A percentile compares a stretch with the other conserved stretches of the same genome.
Evolutionary conservation across 2,329 filamentous ascomycete genomes (phyloP).

Genomic region (Xylaria sp.): DNA sequence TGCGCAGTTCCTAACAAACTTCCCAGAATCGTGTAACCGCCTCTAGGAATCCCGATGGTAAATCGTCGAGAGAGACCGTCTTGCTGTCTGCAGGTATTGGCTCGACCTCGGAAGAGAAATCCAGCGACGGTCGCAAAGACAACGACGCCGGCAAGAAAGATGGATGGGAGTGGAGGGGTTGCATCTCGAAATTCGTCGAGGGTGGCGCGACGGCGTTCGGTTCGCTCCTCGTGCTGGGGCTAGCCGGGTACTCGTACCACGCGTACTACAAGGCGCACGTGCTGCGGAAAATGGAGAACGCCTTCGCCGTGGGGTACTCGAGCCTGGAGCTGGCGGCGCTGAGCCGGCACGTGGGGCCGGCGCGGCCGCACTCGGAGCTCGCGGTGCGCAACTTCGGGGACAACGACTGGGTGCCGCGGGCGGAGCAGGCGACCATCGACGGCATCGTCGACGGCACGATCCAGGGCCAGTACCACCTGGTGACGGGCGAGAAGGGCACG

Average conservation of each 20-base stretch:
- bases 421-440: conserved; percentile 82
- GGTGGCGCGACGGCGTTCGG: conserved; percentile 35
- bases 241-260: conserved; percentile 78
- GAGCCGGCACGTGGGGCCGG: conserved; percentile 58
- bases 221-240: conserved; percentile 43
- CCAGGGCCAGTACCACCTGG: conserved; percentile 83
- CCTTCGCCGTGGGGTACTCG: conserved; percentile 89
- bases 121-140: background rate
- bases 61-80: background rate
- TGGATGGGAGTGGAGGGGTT: conserved; percentile 3
- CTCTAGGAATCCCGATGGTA: conserved; percentile 1
- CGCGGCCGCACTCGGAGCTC: conserved; percentile 54
- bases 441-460: conserved; percentile 73
- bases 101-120: conserved; percentile 1
- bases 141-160: background rate
- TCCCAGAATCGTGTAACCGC: conserved; percentile 4
- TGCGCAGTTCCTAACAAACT: background rate
- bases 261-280: conserved; percentile 87
- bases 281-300: conserved; percentile 87
- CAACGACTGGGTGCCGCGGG: conserved; percentile 74
- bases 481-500: conserved; percentile 94
- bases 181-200: conserved; percentile 33
- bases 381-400: conserved; percentile 50
- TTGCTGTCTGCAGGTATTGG: conserved; percentile 3
- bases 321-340: conserved; percentile 79